These are phyloP conservation scores for Aspergillus spinulosporus DNA, from an alignment of 2,329 filamentous ascomycete genomes.

Conservation along the genomic window DNA sequence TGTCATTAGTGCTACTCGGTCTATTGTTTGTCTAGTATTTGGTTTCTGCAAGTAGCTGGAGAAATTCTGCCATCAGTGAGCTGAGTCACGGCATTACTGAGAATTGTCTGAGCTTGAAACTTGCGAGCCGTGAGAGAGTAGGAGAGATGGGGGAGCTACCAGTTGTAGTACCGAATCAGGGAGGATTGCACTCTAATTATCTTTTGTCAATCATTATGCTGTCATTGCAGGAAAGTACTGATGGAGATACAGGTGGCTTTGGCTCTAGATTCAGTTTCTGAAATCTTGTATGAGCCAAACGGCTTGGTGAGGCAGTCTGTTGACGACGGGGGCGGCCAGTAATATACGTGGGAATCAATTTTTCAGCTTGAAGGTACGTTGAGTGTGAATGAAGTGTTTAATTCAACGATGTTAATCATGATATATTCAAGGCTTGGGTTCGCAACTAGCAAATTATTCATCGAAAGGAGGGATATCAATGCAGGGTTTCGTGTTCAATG, in stretches of 20 bases:
- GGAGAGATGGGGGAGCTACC: conserved; percentile 11
- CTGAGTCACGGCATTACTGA: conserved; percentile 20
- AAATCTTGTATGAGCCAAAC: conserved; percentile 20
- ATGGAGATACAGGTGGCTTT: conserved; percentile 17
- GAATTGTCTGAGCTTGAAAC: conserved; percentile 22
- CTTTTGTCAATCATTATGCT: too few species aligned
- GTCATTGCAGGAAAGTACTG: neutral
- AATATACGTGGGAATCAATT: conserved; percentile 22
- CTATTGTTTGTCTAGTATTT: conserved; percentile 11
- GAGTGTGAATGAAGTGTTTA: neutral
- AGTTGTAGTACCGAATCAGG: conserved; percentile 22
- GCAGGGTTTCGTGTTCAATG: conserved; percentile 35
- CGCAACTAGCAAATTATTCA: conserved; percentile 24
- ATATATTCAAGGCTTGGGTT: conserved; percentile 19
- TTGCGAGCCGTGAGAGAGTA: conserved; percentile 12
- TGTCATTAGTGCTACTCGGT: conserved; percentile 19
- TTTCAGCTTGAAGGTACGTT: conserved; percentile 19
- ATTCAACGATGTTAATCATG: too few species aligned
- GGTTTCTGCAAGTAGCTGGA: conserved; percentile 22
- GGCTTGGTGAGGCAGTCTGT: conserved; percentile 14
- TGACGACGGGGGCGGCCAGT: conserved; percentile 12
- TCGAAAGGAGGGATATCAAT: conserved; percentile 27
- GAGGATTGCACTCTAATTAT: conserved; percentile 8
- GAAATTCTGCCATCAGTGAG: conserved; percentile 24
- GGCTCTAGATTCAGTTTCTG: conserved; percentile 18